phyloP scores from a whole-genome alignment of 176 grass and related monocot genomes.

The sorghum (Sorghum bicolor) region Sorghum_bicolor_NCBIv3 NC_012878.2:50574501-50575000 shows the following conservation, averaged over 20 bases:
- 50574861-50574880: neutral
- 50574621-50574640: slow-evolving; percentile 11
- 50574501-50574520: neutral
- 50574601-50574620: slow-evolving; percentile 1
- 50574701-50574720: slow-evolving; percentile 81
- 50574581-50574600: neutral
- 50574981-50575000: slow-evolving; percentile 83
- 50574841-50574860: neutral
- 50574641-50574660: slow-evolving; percentile 18
- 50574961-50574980: slow-evolving; percentile 23
- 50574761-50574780: slow-evolving; percentile 28
- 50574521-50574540: slow-evolving; percentile 5
- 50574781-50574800: neutral
- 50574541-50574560: neutral
- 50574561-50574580: slow-evolving; percentile 4
- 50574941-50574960: neutral
- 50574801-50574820: slow-evolving; percentile 3
- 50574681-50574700: slow-evolving; percentile 94
- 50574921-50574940: neutral
- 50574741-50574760: slow-evolving; percentile 71
- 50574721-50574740: slow-evolving; percentile 74
- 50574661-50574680: slow-evolving; percentile 81
- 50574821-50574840: neutral
- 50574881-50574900: neutral
- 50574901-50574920: neutral